Evolutionary conservation across 768 basidiomycete species (phyloP).

Genomic region (Paxillus involutus): DNA sequence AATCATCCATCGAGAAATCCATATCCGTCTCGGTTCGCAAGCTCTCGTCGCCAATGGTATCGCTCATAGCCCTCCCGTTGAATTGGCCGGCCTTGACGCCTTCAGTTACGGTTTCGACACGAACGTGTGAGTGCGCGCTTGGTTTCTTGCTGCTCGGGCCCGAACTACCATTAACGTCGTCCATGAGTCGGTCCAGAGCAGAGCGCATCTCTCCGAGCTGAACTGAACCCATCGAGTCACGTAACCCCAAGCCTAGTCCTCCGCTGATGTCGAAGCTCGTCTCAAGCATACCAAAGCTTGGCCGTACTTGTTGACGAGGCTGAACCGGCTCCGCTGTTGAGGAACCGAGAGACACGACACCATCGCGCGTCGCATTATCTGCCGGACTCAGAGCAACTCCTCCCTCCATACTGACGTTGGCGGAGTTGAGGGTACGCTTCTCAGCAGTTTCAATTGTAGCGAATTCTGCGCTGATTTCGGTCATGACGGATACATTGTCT

Average conservation of each 20-base stretch:
- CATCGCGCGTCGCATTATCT: not conserved
- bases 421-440: constrained; percentile 33
- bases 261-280: constrained; percentile 25
- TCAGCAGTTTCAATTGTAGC: constrained; percentile 51
- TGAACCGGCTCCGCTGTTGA: constrained; percentile 3
- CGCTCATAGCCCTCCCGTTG: constrained; percentile 39
- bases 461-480: constrained; percentile 45
- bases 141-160: constrained; percentile 24
- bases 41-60: constrained; percentile 26
- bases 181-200: constrained; percentile 72
- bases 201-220: constrained; percentile 71
- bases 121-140: constrained; percentile 14
- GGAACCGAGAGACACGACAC: not conserved
- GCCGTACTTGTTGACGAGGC: constrained; percentile 8
- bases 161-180: constrained; percentile 48
- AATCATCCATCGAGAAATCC: constrained; percentile 26
- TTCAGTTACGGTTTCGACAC: constrained; percentile 31
- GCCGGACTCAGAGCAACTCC: not conserved
- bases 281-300: constrained; percentile 19
- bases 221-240: constrained; percentile 47
- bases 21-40: constrained; percentile 33
- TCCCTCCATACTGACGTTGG: constrained; percentile 1
- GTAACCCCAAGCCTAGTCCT: constrained; percentile 20
- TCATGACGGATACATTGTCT: constrained; percentile 36
- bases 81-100: constrained; percentile 32